Base-by-base conservation (phyloP, 108 stramenopile genomes). In the Nitzschia putrida region DNA sequence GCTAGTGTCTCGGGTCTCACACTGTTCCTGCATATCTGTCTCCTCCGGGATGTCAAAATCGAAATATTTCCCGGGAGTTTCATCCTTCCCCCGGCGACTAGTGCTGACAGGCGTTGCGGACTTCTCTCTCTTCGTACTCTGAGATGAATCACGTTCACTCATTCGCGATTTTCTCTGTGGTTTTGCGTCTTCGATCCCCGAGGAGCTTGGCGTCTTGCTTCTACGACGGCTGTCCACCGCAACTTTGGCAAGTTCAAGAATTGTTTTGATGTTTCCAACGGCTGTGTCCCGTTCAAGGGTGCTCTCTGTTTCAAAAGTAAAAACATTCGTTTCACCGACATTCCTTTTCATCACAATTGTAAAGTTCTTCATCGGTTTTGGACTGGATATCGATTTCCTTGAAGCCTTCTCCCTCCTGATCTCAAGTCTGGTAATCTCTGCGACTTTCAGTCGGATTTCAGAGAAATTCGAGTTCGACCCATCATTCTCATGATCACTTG, bases 291-390 rank as follows among this genome's bases (percentile, higher is more conserved):
- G 26, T 14, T 76, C 74, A 6, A 61, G 60, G 14, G 60, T 40
- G 0, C 67, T 57, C 60, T 76, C 66, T 23, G 74, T 68, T 22
- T 68, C 41, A 63, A 76, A 76, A 21, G 40, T 76, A 53, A 76
- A 76, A 6, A 53, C 58, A 21, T 41, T 68, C 6, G 37, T 45
- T 74, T 74, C 47, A 5, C 57, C 66, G 0, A 52, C 50, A 6
- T 52, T 37, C 16, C 59, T 40, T 56, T 58, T 61, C 61, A 76
- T 55, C 42, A 53, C 65, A 39, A 76, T 64, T 3, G 66, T 49
- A 26, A 76, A 76, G 37, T 21, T 24, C 39, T 45, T 76, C 16
- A 60, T 26, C 7, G 58, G 58, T 18, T 38, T 58, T 7, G 26
- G 68, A 42, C 20, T 43, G 10, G 59, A 51, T 38, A 0, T 47